Evolutionary conservation across 495 filamentous ascomycete genomes (phyloP).

Genomic region (Neurospora sp.): DNA sequence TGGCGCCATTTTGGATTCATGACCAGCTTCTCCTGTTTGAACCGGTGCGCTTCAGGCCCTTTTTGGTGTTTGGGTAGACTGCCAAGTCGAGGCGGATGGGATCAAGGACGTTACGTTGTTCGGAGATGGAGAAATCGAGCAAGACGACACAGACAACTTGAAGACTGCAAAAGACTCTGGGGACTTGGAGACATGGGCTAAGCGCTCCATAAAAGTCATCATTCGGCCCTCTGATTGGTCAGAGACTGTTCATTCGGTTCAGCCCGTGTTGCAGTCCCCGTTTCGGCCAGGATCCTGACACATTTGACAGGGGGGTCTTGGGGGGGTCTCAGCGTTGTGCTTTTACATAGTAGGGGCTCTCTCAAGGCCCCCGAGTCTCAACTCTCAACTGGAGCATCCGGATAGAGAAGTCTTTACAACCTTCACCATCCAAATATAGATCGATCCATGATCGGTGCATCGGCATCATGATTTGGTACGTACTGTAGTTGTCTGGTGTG

Average conservation of each 20-base stretch:
- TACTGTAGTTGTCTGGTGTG: background rate
- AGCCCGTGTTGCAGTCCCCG: constrained; percentile 17
- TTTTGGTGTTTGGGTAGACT: background rate
- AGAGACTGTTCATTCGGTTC: constrained; percentile 1
- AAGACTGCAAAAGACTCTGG: background rate
- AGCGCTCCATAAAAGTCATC: background rate
- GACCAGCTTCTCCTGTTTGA: background rate
- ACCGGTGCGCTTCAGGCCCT: background rate
- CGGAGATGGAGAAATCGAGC: background rate
- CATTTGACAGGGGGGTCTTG: background rate
- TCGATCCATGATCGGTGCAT: background rate
- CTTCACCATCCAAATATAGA: background rate
- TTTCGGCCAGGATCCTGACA: constrained; percentile 24
- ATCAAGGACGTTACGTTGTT: background rate
- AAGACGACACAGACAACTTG: background rate
- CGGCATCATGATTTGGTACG: background rate
- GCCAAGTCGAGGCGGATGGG: background rate
- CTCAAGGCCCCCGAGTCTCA: background rate
- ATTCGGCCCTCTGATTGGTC: background rate
- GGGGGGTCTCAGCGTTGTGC: background rate
- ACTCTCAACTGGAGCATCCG: background rate
- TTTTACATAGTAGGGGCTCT: background rate
- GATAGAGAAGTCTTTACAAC: background rate
- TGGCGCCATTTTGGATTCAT: background rate
- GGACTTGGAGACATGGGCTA: background rate